Base-by-base conservation (phyloP, 257 asterid species). In the Plantago ovata region DNA sequence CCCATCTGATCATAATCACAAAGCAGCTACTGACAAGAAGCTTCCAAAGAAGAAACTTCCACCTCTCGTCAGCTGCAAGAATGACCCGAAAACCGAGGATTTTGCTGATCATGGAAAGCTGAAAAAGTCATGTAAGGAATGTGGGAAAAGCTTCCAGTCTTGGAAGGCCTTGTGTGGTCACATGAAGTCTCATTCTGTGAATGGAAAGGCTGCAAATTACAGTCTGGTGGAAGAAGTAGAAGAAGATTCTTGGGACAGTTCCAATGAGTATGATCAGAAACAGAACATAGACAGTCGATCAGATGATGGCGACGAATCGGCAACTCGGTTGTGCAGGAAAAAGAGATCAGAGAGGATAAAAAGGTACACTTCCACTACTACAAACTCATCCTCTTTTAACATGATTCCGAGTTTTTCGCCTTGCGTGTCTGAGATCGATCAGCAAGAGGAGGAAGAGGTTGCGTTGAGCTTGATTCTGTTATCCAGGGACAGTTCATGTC, bases 91-190 rank as follows among this genome's bases (percentile, higher is more conserved):
- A 52, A 13, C 2, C 21, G n/a, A 23, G 10, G 10, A 52, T 24
- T 53, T 33, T 14, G 44, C 5, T 53, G 43, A 4, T 14, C 4
- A 23, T 14, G 44, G n/a, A 54, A 50, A 50, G 28, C 56, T 36
- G 28, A 22, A 58, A 44, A 64, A 72, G 63, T 20, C 54, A 46
- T 87, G 98, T 58, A 80, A 81, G 48, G 88, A 86, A 79, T 89
- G 97, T 66, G 97, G 95, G 16, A 87, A 78, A 68, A 62, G 75
- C 13, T 90, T 90, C 67, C 82, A 45, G n/a, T 84, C 96, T 46
- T 77, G 86, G 88, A 87, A 83, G 76, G 94, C 96, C 62, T 64
- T 90, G 75, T 90, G 84, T 73, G 94, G 95, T 16, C 98, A 87
- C 72, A 90, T 87, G 94, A 87, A 87, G 62, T 81, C 85, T 69